Evolutionary conservation across 495 filamentous ascomycete species (phyloP), one percentile per base, ranked within the genome.

Genomic region (Cercophora samala): DNA sequence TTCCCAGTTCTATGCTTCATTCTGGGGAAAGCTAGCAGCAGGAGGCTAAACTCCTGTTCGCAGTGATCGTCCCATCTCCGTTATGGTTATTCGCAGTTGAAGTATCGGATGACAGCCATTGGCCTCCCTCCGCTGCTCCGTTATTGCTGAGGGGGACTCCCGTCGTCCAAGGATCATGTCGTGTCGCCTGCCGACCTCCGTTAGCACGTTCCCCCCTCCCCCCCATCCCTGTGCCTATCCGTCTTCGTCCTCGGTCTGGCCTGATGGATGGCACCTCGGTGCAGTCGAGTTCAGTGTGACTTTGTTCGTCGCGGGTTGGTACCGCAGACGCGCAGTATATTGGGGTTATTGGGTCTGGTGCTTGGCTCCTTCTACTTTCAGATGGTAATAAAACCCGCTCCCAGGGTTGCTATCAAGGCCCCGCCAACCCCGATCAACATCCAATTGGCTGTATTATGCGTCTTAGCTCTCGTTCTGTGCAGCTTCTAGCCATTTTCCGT

Each of bases 331-430:
- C 26, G 51, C 60, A 23, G 26, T 32, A 52, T 64, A 60, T 55
- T 21, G 26, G 29, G 53, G 25, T 62, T 60, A 65, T 70, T 68
- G 64, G 51, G 23, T 19, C 58, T 32, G 21, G 51, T 58, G 9
- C 65, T 70, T 70, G 65, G 69, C 69, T 71, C 69, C 69, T 71
- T 64, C 69, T 68, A 56, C 66, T 65, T 71, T 58, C n/a, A 69
- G 68, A 68, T 26, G 63, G 24, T 64, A 54, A 32, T 62, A 60
- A 69, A 63, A 58, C 24, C n/a, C 29, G 55, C 25, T 54, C 52
- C 25, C 63, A 54, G 54, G 53, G 55, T 60, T 24, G 19, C 66
- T 64, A 64, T 64, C 62, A 53, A 17, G 46, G n/a, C 42, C 51
- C 42, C 52, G 63, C 51, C 22, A 42, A 32, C n/a, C 9, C 24